These are phyloP conservation scores for Sanguinoderma infundibulare DNA, from an alignment of 1,284 basidiomycete species.

Conservation along the genomic window DNA sequence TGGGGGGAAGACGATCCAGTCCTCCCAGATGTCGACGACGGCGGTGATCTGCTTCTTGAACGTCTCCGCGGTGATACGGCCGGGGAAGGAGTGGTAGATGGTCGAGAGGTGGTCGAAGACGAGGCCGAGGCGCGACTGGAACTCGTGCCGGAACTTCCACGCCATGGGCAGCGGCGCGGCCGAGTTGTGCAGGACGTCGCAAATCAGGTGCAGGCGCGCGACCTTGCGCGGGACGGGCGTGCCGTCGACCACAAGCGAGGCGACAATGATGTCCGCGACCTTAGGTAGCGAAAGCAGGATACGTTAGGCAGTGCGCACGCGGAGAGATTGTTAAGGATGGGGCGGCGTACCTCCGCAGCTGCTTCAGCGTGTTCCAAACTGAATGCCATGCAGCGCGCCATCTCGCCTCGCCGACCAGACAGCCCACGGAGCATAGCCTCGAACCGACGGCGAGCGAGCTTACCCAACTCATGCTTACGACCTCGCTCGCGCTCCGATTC, in stretches of 20 bases:
- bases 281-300: slow-evolving; percentile 39
- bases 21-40: slow-evolving; percentile 93
- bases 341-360: slow-evolving; percentile 76
- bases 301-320: slow-evolving; percentile 9
- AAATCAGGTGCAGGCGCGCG: slow-evolving; percentile 92
- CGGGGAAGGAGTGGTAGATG: slow-evolving; percentile 91
- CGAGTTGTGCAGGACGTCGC: slow-evolving; percentile 97
- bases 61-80: slow-evolving; percentile 90
- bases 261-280: slow-evolving; percentile 87
- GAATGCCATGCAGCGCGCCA: slow-evolving; percentile 95
- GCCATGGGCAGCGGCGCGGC: slow-evolving; percentile 87
- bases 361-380: slow-evolving; percentile 95
- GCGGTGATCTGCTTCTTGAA: slow-evolving; percentile 90
- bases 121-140: slow-evolving; percentile 84
- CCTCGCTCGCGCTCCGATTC: slow-evolving; percentile 87
- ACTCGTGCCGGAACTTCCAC: slow-evolving; percentile 93
- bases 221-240: slow-evolving; percentile 97
- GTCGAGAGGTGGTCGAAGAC: slow-evolving; percentile 95
- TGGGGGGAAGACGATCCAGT: slow-evolving; percentile 92
- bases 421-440: slow-evolving; percentile 89
- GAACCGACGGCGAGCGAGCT: slow-evolving; percentile 80
- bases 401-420: slow-evolving; percentile 86
- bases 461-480: slow-evolving; percentile 77
- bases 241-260: slow-evolving; percentile 81
- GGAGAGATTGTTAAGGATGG: background rate